These are phyloP conservation scores for Lasiosphaeria miniovina DNA, from an alignment of 495 filamentous ascomycete species.

Conservation along the genomic window DNA sequence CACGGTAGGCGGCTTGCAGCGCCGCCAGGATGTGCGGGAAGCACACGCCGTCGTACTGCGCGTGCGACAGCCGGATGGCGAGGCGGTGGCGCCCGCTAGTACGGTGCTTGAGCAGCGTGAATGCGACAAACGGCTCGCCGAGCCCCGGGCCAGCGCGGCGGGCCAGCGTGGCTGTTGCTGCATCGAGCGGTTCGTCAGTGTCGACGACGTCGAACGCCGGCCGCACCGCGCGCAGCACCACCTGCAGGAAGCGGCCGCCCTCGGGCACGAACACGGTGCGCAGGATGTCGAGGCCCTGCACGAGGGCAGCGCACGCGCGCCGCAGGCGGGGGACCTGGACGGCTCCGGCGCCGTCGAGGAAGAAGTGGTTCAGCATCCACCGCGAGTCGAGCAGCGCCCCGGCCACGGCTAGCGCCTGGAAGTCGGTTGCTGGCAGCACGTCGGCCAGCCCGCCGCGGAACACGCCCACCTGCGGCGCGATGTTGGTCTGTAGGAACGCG, in stretches of 20 bases:
- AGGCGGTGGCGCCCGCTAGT: constrained; percentile 49
- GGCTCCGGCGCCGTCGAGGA: constrained; percentile 48
- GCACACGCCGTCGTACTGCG: constrained; percentile 66
- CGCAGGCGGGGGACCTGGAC: constrained; percentile 48
- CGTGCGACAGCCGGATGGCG: constrained; percentile 61
- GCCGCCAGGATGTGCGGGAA: constrained; percentile 55
- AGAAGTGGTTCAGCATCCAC: constrained; percentile 53
- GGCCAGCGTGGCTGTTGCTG: constrained; percentile 11
- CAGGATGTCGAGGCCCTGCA: constrained; percentile 57
- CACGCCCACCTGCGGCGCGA: constrained; percentile 54
- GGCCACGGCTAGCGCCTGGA: constrained; percentile 57
- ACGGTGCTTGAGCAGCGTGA: constrained; percentile 48
- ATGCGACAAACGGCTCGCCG: constrained; percentile 55
- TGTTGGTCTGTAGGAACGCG: constrained; percentile 47
- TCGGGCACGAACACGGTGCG: constrained; percentile 61
- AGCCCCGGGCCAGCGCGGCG: constrained; percentile 39
- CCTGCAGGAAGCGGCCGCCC: constrained; percentile 54
- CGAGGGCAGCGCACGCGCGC: constrained; percentile 31
- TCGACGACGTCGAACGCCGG: constrained; percentile 51
- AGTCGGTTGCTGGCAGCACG: constrained; percentile 59
- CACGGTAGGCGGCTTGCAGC: constrained; percentile 53
- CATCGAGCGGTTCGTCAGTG: constrained; percentile 41
- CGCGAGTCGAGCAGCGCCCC: constrained; percentile 51
- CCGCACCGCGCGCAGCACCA: constrained; percentile 54
- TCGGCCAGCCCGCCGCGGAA: constrained; percentile 50